Conservation (phyloP, 2,329 filamentous ascomycete species). For the Cladosporium colombiae region DNA sequence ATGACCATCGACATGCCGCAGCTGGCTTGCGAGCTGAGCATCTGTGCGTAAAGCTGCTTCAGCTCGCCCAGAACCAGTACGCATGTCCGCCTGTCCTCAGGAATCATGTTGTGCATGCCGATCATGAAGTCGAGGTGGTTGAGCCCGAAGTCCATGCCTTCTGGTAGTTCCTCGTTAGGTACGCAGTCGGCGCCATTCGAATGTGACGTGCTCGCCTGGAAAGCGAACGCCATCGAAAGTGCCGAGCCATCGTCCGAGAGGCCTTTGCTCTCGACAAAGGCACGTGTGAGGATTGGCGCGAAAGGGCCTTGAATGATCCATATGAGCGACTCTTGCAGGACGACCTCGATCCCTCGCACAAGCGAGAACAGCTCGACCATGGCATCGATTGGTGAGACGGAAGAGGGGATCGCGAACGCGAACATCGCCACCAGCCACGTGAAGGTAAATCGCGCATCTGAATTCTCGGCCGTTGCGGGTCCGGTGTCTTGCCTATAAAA, state of each 20-base stretch:
- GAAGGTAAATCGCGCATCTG: slow-evolving; percentile 33
- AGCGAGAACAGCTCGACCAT: slow-evolving; percentile 33
- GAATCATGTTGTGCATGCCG: slow-evolving; percentile 32
- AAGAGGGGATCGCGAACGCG: slow-evolving; percentile 32
- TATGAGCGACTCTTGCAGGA: slow-evolving; percentile 31
- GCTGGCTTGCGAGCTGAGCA: slow-evolving; percentile 23
- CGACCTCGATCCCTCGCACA: slow-evolving; percentile 31
- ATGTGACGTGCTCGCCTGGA: slow-evolving; percentile 9
- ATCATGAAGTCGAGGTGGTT: slow-evolving; percentile 38
- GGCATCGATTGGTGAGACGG: slow-evolving; percentile 33
- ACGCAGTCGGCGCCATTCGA: slow-evolving; percentile 3
- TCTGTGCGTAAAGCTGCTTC: slow-evolving; percentile 29
- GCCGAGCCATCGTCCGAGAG: slow-evolving; percentile 2
- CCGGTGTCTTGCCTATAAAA: slow-evolving; percentile 28
- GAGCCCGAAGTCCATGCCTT: slow-evolving; percentile 34
- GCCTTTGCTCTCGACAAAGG: slow-evolving; percentile 15
- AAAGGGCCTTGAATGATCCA: slow-evolving; percentile 35
- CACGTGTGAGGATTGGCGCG: slow-evolving; percentile 30
- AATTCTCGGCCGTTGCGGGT: slow-evolving; percentile 28
- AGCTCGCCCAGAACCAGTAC: slow-evolving; percentile 32
- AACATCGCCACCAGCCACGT: slow-evolving; percentile 34
- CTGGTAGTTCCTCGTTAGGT: slow-evolving; percentile 22
- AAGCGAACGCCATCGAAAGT: slow-evolving; percentile 17
- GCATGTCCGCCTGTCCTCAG: slow-evolving; percentile 31
- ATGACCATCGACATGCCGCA: slow-evolving; percentile 31